Base-by-base conservation (phyloP, 1,139 yeast species). In the Debaryomyces coudertii region DNA sequence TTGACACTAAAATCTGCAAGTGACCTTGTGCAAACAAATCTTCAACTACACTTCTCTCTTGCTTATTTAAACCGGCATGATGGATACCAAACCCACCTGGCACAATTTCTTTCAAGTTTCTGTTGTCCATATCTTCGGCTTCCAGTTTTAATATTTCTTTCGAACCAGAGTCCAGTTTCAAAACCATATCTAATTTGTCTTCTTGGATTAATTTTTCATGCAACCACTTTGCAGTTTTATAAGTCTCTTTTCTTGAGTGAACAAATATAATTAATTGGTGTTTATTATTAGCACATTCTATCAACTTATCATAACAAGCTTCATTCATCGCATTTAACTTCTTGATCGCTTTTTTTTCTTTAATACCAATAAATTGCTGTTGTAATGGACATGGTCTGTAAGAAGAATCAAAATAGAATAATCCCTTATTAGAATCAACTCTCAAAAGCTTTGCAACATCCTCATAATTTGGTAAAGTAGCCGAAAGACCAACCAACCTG, bases 371-470 rank as follows among this genome's bases (percentile, higher is more conserved):
- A 59, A 86, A 92, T 53, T 87, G 87, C 58, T 90, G 98, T 29
- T 88, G 87, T 36, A 93, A 69, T 0, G 99, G 98, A 62, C 97
- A 90, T 1, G 99, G 99, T 58, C 99, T 77, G 57, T 76, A 93
- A 1, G 87, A 73, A 0, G 95, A 71, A 60, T 89, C 97, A 63
- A 93, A 93, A 61, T 79, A 90, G 61, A 87, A 92, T 4, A 87
- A 61, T 0, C 89, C 90, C 33, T 63, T 64, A 0, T 74, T 61
- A 7, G 77, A 68, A 29, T 83, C 81, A 2, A 89, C 98, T 36
- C 85, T 71, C 44, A 93, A 68, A 56, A 93, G 93, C 41, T 76
- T 74, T 0, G 97, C 96, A 33, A 93, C 98, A 64, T 93, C 98
- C 45, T 69, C 66, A 62, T 86, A 93, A 60, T 93, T 93, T 0